Base-by-base conservation (phyloP, 139 green algal genomes). In the Penium margaritaceum region DNA sequence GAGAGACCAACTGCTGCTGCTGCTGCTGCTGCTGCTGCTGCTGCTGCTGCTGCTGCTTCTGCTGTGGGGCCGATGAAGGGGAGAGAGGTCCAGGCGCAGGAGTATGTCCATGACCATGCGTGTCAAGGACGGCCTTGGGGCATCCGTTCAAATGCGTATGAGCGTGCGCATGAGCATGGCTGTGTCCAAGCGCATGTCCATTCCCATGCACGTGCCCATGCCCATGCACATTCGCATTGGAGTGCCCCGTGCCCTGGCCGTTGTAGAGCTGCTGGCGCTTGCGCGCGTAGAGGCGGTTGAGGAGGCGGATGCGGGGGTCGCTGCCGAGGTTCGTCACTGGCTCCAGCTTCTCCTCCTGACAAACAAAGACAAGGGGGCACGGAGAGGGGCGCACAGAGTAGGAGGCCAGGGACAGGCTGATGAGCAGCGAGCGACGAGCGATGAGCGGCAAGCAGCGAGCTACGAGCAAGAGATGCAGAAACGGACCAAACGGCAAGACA, bases 311-410 rank as follows among this genome's bases (percentile, higher is more conserved):
- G 12, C 87, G 83, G 15, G 83, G 81, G 70, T 91, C 87, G n/a
- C 84, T 79, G 5, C 43, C 66, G 0, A 57, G 24, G 38, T 85
- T 84, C 29, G 75, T 84, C 5, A 91, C 72, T 5, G 87, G 87
- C 83, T 91, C 87, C 72, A 91, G 83, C 79, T 91, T 91, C 76
- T 90, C 86, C 75, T 91, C 87, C 80, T 91, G 53, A n/a, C n/a
- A n/a, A n/a, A n/a, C n/a, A n/a, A n/a, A n/a, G n/a, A n/a, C n/a
- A n/a, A n/a, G n/a, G n/a, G n/a, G n/a, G n/a, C n/a, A n/a, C n/a
- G n/a, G n/a, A n/a, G n/a, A n/a, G n/a, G n/a, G n/a, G n/a, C n/a
- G n/a, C n/a, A n/a, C n/a, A 12, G 29, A 63, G 15, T 12, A 27
- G 17, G 14, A 63, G 17, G 6, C 14, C 6, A 63, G 53, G 21